Evolutionary conservation across 495 filamentous ascomycete species (phyloP), one percentile per base, ranked within the genome.

Genomic region (Penicillium taxi): DNA sequence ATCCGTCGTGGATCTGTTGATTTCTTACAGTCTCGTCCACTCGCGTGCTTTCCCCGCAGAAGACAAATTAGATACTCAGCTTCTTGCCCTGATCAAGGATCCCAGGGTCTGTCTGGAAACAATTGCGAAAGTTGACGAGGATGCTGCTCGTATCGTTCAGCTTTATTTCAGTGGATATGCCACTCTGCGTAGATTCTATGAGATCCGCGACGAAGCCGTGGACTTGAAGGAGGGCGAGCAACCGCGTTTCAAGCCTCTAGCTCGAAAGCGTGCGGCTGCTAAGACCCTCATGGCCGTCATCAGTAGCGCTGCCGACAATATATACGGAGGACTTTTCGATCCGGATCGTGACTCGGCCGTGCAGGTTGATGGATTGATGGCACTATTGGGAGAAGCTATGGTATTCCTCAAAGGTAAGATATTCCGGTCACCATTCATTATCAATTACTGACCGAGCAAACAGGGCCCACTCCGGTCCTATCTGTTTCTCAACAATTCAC

Each of bases 161-260:
- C 81, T 76, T 41, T 79, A 86, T 52, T 74, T 94, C n/a, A 87
- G 81, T 53, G 89, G 89, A 22, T 96, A 94, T 48, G 89, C 86
- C 22, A 88, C 82, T 1, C 67, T 96, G 5, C 77, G 88, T 11
- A 80, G 80, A 44, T 94, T 88, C 62, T 96, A 93, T 56, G 81
- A 88, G 45, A 73, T 86, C 25, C 78, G 89, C 30, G 88, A 96
- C 44, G 72, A 80, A 42, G 70, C 73, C 8, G 39, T 74, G 1
- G 44, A 47, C 14, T 43, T 63, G 4, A 19, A 55, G 31, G 50
- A 62, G 7, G 66, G 66, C n/a, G 47, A 67, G 41, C 57, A 45
- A n/a, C 59, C 63, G 2, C 58, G 56, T 11, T 56, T 66, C 47
- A 62, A 65, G 36, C 63, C 69, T 11, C 44, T 73, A 18, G 65